Base-by-base conservation (phyloP, 805 yeast species). In the Metschnikowia kunwiensis region DNA sequence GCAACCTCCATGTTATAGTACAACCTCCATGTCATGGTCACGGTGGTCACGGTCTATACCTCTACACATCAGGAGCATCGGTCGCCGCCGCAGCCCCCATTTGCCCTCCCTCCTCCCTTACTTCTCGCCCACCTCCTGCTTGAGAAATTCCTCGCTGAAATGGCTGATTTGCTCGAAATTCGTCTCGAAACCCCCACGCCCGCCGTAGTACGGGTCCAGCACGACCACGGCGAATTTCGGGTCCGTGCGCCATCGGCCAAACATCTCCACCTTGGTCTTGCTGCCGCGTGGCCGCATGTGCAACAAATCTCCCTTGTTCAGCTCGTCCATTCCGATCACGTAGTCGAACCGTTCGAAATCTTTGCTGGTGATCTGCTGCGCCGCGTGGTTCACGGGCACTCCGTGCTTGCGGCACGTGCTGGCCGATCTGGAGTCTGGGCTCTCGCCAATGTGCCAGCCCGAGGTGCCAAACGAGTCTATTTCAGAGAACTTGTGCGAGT, bases 141-240 rank as follows among this genome's bases (percentile, higher is more conserved):
- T 66, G 34, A 89, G 52, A 46, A 89, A 84, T 43, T 78, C 79
- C 46, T 81, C 76, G 39, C 86, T 77, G 56, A 91, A 91, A 49
- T 84, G 88, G 8, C 65, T 54, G 33, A 88, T 70, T 55, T 89
- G 97, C 38, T 72, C 55, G 55, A 79, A 89, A 58, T 85, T 86
- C 38, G 66, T 71, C 58, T 86, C 93, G 55, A 89, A 89, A 2
- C 96, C 96, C 46, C 77, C 72, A 14, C 63, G 64, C 0, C 94
- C 96, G 5, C 97, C 97, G 54, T 89, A 91, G 58, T 91, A 89
- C 1, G 97, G 97, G 58, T 89, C 97, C 36, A 78, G 85, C 5
- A 89, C 89, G 22, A 85, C 76, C 23, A 60, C 68, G 13, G 67
- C 68, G 42, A 72, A 75, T 26, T 63, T 58, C 4, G 33, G 26